Evolutionary conservation across 2,329 filamentous ascomycete genomes (phyloP).

Genomic region (Exophiala bonariae): DNA sequence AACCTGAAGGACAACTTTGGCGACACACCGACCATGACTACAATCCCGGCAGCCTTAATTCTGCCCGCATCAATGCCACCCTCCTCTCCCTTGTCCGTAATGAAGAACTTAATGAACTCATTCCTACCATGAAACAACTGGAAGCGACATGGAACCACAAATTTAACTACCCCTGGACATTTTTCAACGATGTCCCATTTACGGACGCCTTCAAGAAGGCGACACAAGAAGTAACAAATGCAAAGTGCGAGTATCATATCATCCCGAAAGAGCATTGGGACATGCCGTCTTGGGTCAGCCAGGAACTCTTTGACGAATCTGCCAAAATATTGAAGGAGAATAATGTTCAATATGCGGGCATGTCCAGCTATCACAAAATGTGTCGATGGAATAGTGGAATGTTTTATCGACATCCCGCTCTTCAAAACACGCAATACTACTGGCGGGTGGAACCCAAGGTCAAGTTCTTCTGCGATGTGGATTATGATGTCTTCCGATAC

Average conservation of each 20-base stretch:
- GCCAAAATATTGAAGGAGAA: conserved; percentile 79
- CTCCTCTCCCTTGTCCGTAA: conserved; percentile 91
- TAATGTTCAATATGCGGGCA: conserved; percentile 84
- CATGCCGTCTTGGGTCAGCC: conserved; percentile 86
- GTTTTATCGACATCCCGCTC: conserved; percentile 93
- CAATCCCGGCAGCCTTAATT: conserved; percentile 70
- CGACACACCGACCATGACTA: conserved; percentile 76
- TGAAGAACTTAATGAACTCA: conserved; percentile 78
- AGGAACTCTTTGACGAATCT: conserved; percentile 81
- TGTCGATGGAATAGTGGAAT: conserved; percentile 98
- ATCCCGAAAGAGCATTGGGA: conserved; percentile 97
- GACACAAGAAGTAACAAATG: conserved; percentile 81
- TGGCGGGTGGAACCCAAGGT: conserved; percentile 99
- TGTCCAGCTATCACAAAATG: conserved; percentile 96
- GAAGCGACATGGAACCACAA: conserved; percentile 97
- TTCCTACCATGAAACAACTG: conserved; percentile 85
- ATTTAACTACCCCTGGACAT: conserved; percentile 99
- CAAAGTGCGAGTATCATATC: conserved; percentile 63
- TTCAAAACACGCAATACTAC: conserved; percentile 83
- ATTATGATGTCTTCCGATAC: conserved; percentile 97
- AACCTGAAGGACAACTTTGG: conserved; percentile 75
- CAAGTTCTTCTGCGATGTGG: conserved; percentile 97
- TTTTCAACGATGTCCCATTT: conserved; percentile 96
- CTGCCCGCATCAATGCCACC: conserved; percentile 88
- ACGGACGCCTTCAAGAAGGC: conserved; percentile 86